Evolutionary conservation across 2,329 filamentous ascomycete species (phyloP).

Genomic region (Diaporthe destruens): DNA sequence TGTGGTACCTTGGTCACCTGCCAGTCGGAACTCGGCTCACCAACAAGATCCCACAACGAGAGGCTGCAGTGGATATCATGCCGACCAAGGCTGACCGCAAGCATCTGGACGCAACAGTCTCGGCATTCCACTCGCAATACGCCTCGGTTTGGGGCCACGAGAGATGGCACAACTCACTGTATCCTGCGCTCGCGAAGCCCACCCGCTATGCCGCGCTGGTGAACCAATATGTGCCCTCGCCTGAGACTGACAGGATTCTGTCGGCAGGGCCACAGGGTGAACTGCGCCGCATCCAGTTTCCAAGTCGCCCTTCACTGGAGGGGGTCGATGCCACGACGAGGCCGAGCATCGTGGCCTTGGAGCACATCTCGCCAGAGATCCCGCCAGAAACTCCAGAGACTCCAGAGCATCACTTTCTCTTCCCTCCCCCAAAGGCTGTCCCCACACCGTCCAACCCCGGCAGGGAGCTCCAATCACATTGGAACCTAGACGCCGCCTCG

Average conservation of each 20-base stretch:
- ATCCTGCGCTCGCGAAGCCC: slow-evolving; percentile 45
- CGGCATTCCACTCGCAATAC: slow-evolving; percentile 46
- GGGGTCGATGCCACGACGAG: not conserved
- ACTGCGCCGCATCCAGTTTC: slow-evolving; percentile 43
- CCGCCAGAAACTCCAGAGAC: too few relatives aligned
- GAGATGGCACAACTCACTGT: slow-evolving; percentile 47
- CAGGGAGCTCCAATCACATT: slow-evolving; percentile 47
- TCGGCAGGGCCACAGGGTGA: slow-evolving; percentile 40
- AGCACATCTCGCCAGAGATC: not conserved
- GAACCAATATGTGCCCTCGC: slow-evolving; percentile 44
- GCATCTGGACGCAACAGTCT: slow-evolving; percentile 37
- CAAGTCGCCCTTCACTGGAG: slow-evolving; percentile 7
- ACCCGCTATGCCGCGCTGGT: slow-evolving; percentile 49
- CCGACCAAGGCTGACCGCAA: slow-evolving; percentile 39
- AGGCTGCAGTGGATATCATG: not conserved
- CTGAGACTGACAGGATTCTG: slow-evolving; percentile 42
- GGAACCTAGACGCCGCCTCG: slow-evolving; percentile 50
- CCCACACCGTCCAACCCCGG: slow-evolving; percentile 24
- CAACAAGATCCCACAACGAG: not conserved
- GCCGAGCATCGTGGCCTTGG: slow-evolving; percentile 9
- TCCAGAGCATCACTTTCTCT: slow-evolving; percentile 43
- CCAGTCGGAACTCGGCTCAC: not conserved
- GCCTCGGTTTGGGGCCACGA: slow-evolving; percentile 45
- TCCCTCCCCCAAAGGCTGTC: slow-evolving; percentile 46
- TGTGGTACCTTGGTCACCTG: not conserved